Conservation (phyloP, 2,329 filamentous ascomycete genomes). For the Aspergillus brunneoviolaceus region DNA sequence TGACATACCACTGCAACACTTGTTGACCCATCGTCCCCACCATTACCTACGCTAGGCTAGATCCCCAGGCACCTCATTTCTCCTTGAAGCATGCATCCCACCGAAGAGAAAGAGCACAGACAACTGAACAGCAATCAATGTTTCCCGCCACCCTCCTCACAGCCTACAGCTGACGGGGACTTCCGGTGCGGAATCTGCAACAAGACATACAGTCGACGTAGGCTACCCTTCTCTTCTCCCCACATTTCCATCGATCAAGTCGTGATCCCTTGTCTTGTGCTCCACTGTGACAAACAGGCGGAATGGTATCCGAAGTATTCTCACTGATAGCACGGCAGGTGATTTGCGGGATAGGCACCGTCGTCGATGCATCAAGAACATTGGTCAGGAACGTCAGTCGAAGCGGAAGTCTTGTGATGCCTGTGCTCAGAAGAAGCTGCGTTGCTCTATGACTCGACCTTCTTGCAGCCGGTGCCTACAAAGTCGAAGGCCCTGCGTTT, state of each 20-base stretch:
- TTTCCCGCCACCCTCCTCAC: conserved; percentile 16
- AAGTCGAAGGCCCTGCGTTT: conserved; percentile 13
- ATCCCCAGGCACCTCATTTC: neutral
- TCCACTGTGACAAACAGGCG: neutral
- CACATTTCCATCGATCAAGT: neutral
- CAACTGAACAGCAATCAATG: neutral
- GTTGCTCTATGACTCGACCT: conserved; percentile 20
- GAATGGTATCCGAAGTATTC: neutral
- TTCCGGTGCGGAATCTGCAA: conserved; percentile 20
- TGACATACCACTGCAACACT: neutral
- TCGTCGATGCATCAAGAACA: conserved; percentile 19
- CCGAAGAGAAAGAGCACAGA: neutral
- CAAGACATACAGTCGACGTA: conserved; percentile 21
- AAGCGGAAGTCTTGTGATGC: conserved; percentile 23
- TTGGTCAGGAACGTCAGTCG: conserved; percentile 18
- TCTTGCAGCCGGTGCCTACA: conserved; percentile 18
- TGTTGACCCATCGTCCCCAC: neutral
- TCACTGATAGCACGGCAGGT: conserved; percentile 9
- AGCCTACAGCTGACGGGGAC: conserved; percentile 19
- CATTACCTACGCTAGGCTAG: neutral
- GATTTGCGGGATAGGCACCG: conserved; percentile 23
- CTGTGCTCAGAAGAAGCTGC: conserved; percentile 22
- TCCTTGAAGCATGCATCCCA: neutral
- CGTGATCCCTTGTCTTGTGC: neutral
- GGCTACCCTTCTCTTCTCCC: neutral